A percentile compares a stretch with the other conserved stretches of the same genome.
These are phyloP conservation scores for Posidonia oceanica DNA, from an alignment of 116 monocot genomes.

Conservation along the genomic window DNA sequence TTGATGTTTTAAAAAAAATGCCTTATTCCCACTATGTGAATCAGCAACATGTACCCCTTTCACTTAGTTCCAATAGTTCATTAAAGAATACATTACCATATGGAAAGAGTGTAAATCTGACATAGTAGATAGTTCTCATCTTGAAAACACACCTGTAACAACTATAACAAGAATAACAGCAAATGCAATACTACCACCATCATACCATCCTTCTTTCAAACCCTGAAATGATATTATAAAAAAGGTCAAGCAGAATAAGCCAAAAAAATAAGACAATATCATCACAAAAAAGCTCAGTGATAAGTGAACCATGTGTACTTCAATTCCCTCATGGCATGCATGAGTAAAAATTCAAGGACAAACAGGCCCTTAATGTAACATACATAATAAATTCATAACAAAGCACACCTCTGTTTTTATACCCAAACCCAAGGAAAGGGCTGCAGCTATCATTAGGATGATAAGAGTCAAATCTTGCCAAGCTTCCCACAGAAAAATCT, in stretches of 20 bases:
- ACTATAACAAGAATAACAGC: slow-evolving; percentile 85
- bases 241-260: slow-evolving; percentile 3
- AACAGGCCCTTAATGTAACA: not conserved
- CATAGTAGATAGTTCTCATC: not conserved
- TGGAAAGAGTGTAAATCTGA: not conserved
- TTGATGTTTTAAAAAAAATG: too few species aligned
- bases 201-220: slow-evolving; percentile 96
- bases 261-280: not conserved
- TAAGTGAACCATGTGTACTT: too few species aligned
- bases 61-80: too few species aligned
- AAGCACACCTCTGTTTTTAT: slow-evolving; percentile 72
- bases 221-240: slow-evolving; percentile 36
- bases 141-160: slow-evolving; percentile 58
- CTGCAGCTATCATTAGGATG: slow-evolving; percentile 77
- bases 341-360: too few species aligned
- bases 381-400: not conserved
- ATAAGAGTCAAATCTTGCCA: slow-evolving; percentile 85
- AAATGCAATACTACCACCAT: slow-evolving; percentile 94
- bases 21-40: too few species aligned
- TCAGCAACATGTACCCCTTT: too few species aligned
- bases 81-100: too few species aligned
- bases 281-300: not conserved
- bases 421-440: slow-evolving; percentile 68
- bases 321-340: too few species aligned
- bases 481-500: slow-evolving; percentile 60